Percentiles rank a stretch among this genome's conserved stretches.
Conservation (phyloP, 768 basidiomycete genomes). For the Harrya chromipes region DNA sequence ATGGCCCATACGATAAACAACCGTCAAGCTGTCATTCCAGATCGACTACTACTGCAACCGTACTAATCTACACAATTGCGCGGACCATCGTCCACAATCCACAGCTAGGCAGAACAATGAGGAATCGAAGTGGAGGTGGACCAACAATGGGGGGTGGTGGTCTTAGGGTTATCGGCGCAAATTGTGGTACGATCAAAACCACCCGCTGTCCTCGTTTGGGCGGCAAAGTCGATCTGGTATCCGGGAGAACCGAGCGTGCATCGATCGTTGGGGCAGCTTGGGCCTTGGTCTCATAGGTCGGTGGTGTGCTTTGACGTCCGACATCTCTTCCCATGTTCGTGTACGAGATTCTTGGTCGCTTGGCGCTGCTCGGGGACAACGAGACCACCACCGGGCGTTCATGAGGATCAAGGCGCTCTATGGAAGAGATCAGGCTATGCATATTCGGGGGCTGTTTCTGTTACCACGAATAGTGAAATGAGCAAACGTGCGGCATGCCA, state of each 20-base stretch:
- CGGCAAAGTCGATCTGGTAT: conserved; percentile 48
- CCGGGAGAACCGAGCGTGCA: conserved; percentile 38
- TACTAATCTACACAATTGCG: background rate
- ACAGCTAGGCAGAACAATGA: background rate
- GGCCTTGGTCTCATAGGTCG: background rate
- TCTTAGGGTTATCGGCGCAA: conserved; percentile 4
- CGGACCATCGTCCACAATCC: no score
- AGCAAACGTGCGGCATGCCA: conserved; percentile 32
- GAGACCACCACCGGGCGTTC: conserved; percentile 24
- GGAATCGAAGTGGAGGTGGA: no score
- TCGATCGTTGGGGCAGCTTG: conserved; percentile 4
- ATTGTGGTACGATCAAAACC: conserved; percentile 11
- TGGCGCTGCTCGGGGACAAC: background rate
- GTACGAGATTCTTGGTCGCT: background rate
- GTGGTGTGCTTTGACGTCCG: conserved; percentile 10
- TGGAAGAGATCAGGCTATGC: conserved; percentile 3
- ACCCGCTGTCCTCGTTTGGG: conserved; percentile 11
- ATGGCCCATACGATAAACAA: conserved; percentile 12
- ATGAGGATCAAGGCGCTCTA: conserved; percentile 39
- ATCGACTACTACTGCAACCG: background rate
- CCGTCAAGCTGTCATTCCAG: conserved; percentile 12
- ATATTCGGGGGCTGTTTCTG: conserved; percentile 1
- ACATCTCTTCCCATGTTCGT: background rate
- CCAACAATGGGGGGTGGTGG: background rate
- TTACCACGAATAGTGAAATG: conserved; percentile 44